Evolutionary conservation across 257 asterid genomes (phyloP).

Genomic region (Primulina huaijiensis): DNA sequence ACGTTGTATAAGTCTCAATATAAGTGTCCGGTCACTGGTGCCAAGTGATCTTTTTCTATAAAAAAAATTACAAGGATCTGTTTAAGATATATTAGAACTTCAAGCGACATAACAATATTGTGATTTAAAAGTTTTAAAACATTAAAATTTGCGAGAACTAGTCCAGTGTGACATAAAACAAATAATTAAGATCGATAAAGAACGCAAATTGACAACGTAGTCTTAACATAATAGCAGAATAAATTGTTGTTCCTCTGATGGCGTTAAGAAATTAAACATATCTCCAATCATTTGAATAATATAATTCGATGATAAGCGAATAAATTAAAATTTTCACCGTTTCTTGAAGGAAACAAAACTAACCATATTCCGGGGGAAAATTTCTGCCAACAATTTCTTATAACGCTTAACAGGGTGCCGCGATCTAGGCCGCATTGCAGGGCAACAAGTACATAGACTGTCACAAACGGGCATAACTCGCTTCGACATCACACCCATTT

Average conservation of each 20-base stretch:
- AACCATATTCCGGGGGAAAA: conserved; percentile 61
- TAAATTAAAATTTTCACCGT: not conserved
- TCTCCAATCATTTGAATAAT: no score
- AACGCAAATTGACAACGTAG: not conserved
- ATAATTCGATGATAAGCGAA: not conserved
- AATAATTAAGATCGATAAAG: not conserved
- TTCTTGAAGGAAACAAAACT: conserved; percentile 18
- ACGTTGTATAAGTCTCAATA: not conserved
- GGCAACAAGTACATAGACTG: conserved; percentile 67
- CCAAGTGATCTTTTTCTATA: not conserved
- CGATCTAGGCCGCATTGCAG: conserved; percentile 75
- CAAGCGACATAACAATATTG: not conserved
- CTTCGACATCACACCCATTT: conserved; percentile 60
- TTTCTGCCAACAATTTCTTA: conserved; percentile 67
- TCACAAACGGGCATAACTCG: conserved; percentile 62
- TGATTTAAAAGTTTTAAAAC: no score
- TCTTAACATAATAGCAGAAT: not conserved
- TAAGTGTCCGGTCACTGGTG: not conserved
- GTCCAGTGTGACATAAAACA: not conserved
- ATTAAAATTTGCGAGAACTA: not conserved
- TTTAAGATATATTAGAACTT: not conserved
- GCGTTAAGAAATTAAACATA: not conserved
- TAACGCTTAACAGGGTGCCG: conserved; percentile 80
- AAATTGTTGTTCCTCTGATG: not conserved
- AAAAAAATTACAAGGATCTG: not conserved